A percentile compares a stretch with the other conserved stretches of the same genome.
Conservation (phyloP, 2,329 filamentous ascomycete genomes). For the Ilyonectria mors-panacis region DNA sequence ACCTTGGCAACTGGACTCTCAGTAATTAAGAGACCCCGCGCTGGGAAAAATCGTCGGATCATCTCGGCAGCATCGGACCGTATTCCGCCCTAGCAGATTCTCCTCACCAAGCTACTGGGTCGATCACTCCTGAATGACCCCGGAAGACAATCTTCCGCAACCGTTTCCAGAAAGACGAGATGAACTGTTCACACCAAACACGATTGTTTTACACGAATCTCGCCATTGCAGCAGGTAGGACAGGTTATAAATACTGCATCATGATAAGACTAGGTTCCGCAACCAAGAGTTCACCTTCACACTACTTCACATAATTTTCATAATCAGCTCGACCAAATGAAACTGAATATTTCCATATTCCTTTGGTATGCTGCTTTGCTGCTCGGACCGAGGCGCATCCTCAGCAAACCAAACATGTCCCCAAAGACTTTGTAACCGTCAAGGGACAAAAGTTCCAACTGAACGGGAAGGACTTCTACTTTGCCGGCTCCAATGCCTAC, state of each 20-base stretch:
- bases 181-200: background rate
- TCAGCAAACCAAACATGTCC: background rate
- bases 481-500: constrained; percentile 69
- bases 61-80: background rate
- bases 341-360: background rate
- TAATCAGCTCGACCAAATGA: too few species aligned
- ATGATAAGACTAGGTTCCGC: too few species aligned
- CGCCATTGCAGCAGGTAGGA: background rate
- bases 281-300: background rate
- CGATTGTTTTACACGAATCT: background rate
- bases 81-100: background rate
- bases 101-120: background rate
- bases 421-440: constrained; percentile 48
- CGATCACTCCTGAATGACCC: background rate
- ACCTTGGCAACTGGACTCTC: background rate
- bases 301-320: background rate
- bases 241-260: background rate
- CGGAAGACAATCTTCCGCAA: background rate
- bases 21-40: background rate
- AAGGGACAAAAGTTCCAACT: constrained; percentile 54
- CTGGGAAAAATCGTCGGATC: background rate
- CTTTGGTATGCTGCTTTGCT: constrained; percentile 13
- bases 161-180: background rate
- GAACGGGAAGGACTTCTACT: constrained; percentile 62
- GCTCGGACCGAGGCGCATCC: constrained; percentile 15